phyloP scores from a whole-genome alignment of 1,284 basidiomycete species.

The Apiotrichum siamense region DNA sequence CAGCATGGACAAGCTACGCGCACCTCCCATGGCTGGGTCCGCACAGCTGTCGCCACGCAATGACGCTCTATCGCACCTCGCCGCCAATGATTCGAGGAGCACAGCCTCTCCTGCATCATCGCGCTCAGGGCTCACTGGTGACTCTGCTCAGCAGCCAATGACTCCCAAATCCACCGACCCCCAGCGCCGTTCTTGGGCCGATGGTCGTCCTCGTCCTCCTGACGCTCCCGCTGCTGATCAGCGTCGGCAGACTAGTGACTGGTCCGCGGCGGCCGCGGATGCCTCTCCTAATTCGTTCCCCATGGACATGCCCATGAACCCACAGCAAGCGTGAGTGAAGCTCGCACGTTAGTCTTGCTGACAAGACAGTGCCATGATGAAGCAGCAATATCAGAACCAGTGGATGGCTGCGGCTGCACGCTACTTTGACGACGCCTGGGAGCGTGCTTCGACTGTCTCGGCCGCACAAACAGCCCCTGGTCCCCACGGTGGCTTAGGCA shows the following conservation, averaged over 20 bases:
- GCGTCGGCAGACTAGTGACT: slow-evolving; percentile 6
- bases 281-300: background rate
- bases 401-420: slow-evolving; percentile 39
- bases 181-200: slow-evolving; percentile 15
- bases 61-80: slow-evolving; percentile 1
- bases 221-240: background rate
- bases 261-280: background rate
- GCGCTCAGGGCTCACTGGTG: slow-evolving; percentile 21
- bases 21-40: background rate
- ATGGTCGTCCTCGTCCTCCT: slow-evolving; percentile 5
- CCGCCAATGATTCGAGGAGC: slow-evolving; percentile 1
- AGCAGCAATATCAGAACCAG: slow-evolving; percentile 40
- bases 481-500: background rate
- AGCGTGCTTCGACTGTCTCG: slow-evolving; percentile 31
- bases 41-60: slow-evolving; percentile 5
- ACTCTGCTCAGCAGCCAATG: slow-evolving; percentile 20
- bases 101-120: slow-evolving; percentile 24
- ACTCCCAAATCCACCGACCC: slow-evolving; percentile 20
- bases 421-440: slow-evolving; percentile 44
- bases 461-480: slow-evolving; percentile 13
- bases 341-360: too few relatives aligned
- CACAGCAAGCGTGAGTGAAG: slow-evolving; percentile 5
- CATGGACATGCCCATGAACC: slow-evolving; percentile 3
- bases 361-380: slow-evolving; percentile 22
- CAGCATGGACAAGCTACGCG: slow-evolving; percentile 5